phyloP scores from a whole-genome alignment of 2,329 filamentous ascomycete species.

The Metarhizium sp. region DNA sequence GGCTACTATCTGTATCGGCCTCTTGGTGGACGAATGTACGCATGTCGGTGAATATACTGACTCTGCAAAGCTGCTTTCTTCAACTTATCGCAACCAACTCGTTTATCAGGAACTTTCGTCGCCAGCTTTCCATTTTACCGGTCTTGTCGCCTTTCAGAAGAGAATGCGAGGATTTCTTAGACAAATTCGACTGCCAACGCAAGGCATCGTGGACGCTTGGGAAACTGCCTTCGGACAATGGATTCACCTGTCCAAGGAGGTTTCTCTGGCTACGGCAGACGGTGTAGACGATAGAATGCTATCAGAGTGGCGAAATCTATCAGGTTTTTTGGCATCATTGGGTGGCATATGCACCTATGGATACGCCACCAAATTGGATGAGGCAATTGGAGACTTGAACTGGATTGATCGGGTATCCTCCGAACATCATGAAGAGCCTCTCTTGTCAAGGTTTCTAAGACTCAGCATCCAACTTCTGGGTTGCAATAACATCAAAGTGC shows the following conservation, averaged over 20 bases:
- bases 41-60: slow-evolving; percentile 39
- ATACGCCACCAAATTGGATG: slow-evolving; percentile 46
- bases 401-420: slow-evolving; percentile 56
- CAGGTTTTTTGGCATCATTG: slow-evolving; percentile 57
- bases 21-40: slow-evolving; percentile 54
- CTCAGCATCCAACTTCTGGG: slow-evolving; percentile 57
- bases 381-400: slow-evolving; percentile 44
- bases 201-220: slow-evolving; percentile 61
- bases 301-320: slow-evolving; percentile 60
- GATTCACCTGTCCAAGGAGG: slow-evolving; percentile 54
- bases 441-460: slow-evolving; percentile 50
- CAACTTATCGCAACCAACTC: slow-evolving; percentile 50
- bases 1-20: slow-evolving; percentile 51
- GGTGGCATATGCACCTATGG: slow-evolving; percentile 57
- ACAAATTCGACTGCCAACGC: slow-evolving; percentile 51
- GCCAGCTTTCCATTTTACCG: slow-evolving; percentile 55
- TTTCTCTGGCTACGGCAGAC: slow-evolving; percentile 44
- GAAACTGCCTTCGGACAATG: slow-evolving; percentile 56
- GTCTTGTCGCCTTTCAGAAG: slow-evolving; percentile 61
- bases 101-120: slow-evolving; percentile 55
- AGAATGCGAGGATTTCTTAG: slow-evolving; percentile 50
- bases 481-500: slow-evolving; percentile 53
- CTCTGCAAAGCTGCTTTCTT: slow-evolving; percentile 38
- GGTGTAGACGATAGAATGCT: slow-evolving; percentile 45
- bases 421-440: slow-evolving; percentile 50